Conservation (phyloP, 306 rosid genomes). For the Cicer bijugum region DNA sequence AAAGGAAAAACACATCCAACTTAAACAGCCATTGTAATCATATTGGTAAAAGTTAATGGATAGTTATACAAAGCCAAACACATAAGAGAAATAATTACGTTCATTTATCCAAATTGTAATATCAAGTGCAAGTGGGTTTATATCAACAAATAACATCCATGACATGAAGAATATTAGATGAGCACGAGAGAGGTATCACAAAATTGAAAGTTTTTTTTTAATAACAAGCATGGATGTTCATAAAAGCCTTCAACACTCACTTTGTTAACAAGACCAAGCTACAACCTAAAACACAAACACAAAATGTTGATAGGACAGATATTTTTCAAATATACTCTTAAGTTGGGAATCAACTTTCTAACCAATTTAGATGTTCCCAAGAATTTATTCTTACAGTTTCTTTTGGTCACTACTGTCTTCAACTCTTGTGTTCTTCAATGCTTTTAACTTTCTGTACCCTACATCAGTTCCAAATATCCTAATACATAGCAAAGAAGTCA, state of each 20-base stretch:
- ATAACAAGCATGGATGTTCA: constrained; percentile 44
- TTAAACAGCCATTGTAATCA: background rate
- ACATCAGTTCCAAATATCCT: constrained; percentile 88
- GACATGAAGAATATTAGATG: constrained; percentile 7
- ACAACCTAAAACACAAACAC: constrained; percentile 45
- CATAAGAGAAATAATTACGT: background rate
- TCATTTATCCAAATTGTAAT: background rate
- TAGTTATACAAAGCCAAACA: background rate
- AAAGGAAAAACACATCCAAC: no score
- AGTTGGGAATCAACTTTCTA: constrained; percentile 44
- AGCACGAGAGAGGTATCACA: constrained; percentile 19
- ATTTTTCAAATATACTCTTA: constrained; percentile 45
- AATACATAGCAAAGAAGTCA: constrained; percentile 24
- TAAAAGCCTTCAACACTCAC: constrained; percentile 47
- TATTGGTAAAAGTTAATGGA: background rate
- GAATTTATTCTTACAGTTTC: constrained; percentile 35
- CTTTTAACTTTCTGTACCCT: constrained; percentile 86
- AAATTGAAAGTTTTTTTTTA: constrained; percentile 37
- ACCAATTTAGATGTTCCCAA: constrained; percentile 43
- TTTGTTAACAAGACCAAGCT: constrained; percentile 44
- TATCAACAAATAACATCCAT: constrained; percentile 30
- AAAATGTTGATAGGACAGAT: constrained; percentile 37
- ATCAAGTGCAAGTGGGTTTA: background rate
- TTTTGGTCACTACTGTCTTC: constrained; percentile 57
- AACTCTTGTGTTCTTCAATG: constrained; percentile 55